Conservation (phyloP, 345 rosid genomes). For the Hibiscus tridactylites region DNA sequence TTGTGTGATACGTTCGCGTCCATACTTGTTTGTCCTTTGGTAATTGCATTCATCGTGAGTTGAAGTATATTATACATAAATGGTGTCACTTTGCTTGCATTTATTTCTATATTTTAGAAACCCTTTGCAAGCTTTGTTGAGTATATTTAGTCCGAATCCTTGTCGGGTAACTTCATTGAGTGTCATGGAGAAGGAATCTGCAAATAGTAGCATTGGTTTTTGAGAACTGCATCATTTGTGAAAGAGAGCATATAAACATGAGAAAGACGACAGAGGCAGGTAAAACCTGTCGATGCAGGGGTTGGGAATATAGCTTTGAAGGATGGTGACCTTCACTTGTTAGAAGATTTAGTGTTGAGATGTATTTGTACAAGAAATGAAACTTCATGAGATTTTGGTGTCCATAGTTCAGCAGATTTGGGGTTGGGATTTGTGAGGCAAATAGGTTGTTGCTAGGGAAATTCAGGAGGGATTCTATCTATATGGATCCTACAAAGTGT, state of each 20-base stretch:
- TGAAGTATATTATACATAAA: not conserved
- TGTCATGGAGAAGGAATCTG: not conserved
- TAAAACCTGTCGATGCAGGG: too few relatives aligned
- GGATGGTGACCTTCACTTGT: too few relatives aligned
- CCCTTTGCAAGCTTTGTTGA: not conserved
- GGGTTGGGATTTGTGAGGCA: too few relatives aligned
- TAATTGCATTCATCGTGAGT: not conserved
- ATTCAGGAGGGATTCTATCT: too few relatives aligned
- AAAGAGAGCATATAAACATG: not conserved
- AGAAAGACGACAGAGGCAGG: too few relatives aligned
- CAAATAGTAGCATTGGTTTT: not conserved
- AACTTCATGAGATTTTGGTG: too few relatives aligned
- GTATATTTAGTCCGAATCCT: not conserved
- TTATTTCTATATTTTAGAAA: not conserved
- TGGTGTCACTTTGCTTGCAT: not conserved
- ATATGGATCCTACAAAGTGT: too few relatives aligned
- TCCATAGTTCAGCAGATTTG: too few relatives aligned
- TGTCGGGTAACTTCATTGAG: not conserved
- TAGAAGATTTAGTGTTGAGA: too few relatives aligned
- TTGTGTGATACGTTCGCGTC: not conserved
- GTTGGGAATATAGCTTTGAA: too few relatives aligned
- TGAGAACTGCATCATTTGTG: not conserved
- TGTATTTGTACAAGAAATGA: too few relatives aligned
- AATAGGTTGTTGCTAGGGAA: too few relatives aligned
- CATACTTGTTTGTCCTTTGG: not conserved